These are phyloP conservation scores for Wallacemonas sp. DNA, from an alignment of 208 protist species.

Conservation along the genomic window DNA sequence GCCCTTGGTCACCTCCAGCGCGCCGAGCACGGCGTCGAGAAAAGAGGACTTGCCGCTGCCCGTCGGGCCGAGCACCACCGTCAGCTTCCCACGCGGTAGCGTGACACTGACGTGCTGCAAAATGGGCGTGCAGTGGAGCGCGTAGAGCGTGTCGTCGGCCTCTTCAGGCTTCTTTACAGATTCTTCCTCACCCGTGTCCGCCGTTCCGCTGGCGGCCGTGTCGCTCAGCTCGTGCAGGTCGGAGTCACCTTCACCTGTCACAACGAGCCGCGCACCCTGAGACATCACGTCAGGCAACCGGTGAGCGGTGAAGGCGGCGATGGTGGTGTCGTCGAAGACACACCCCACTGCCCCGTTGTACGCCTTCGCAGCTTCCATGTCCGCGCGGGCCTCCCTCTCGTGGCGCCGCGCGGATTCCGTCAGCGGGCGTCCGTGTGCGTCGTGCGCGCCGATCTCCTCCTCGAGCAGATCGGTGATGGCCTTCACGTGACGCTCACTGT, in stretches of 20 bases:
- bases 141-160: neutral
- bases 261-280: neutral
- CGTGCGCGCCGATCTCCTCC: slow-evolving; percentile 67
- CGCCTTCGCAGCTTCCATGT: slow-evolving; percentile 51
- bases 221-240: neutral
- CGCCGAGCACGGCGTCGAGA: slow-evolving; percentile 42
- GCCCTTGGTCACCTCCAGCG: slow-evolving; percentile 34
- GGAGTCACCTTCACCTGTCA: too few relatives aligned
- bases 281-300: neutral
- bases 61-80: slow-evolving; percentile 46
- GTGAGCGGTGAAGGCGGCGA: neutral
- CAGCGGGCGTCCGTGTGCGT: slow-evolving; percentile 57
- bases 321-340: slow-evolving; percentile 13
- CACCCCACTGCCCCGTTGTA: slow-evolving; percentile 77
- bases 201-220: neutral
- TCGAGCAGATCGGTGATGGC: slow-evolving; percentile 59
- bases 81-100: slow-evolving; percentile 25
- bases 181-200: neutral
- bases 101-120: slow-evolving; percentile 26
- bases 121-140: slow-evolving; percentile 1
- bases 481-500: slow-evolving; percentile 48
- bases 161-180: neutral
- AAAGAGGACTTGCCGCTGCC: slow-evolving; percentile 57
- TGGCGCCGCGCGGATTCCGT: slow-evolving; percentile 46
- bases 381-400: slow-evolving; percentile 57